A percentile compares a stretch with the other conserved stretches of the same genome.
Evolutionary conservation across 306 rosid species (phyloP).

Genomic region (Cicer cuneatum): DNA sequence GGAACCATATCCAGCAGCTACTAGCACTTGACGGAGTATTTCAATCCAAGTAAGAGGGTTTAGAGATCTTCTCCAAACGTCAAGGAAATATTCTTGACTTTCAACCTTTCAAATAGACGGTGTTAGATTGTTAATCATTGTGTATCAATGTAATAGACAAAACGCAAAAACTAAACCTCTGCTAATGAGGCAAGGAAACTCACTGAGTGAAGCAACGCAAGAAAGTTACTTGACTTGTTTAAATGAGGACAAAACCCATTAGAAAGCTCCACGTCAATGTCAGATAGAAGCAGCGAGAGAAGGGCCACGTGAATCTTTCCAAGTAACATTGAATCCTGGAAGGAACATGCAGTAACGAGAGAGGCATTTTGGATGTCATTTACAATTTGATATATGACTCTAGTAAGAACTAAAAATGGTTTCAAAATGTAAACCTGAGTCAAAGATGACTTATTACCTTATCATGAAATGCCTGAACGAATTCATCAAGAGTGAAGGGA

Average conservation of each 20-base stretch:
- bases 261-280: constrained; percentile 69
- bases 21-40: constrained; percentile 87
- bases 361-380: constrained; percentile 39
- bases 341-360: constrained; percentile 40
- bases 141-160: constrained; percentile 20
- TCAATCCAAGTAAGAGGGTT: constrained; percentile 94
- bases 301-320: constrained; percentile 90
- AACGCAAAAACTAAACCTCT: constrained; percentile 27
- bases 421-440: constrained; percentile 37
- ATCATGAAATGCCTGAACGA: constrained; percentile 91
- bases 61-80: constrained; percentile 77
- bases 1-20: constrained; percentile 94
- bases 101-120: constrained; percentile 67
- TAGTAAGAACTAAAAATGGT: constrained; percentile 33
- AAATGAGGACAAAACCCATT: constrained; percentile 60
- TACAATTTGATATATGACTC: constrained; percentile 22
- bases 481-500: constrained; percentile 92
- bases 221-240: constrained; percentile 89
- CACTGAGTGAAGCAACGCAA: constrained; percentile 89
- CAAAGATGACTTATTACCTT: constrained; percentile 67
- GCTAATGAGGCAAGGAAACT: constrained; percentile 48
- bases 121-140: constrained; percentile 36
- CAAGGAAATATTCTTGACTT: constrained; percentile 64
- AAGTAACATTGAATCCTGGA: constrained; percentile 79
- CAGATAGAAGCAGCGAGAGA: constrained; percentile 75